A percentile compares a stretch with the other conserved stretches of the same genome.
Conservation (phyloP, 2,329 filamentous ascomycete genomes). For the Lithohypha guttulata region DNA sequence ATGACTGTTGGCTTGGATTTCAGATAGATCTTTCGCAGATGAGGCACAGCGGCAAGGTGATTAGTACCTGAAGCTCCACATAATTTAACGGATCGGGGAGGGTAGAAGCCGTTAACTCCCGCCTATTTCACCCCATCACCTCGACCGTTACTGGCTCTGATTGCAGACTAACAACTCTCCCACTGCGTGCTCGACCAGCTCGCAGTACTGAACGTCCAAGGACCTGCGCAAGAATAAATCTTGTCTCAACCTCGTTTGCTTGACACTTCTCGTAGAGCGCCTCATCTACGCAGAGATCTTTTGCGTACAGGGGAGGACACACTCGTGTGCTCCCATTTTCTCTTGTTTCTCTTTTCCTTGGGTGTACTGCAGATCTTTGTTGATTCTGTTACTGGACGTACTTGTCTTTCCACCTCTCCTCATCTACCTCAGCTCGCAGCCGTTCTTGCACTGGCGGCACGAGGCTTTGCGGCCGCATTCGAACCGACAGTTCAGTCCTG, state of each 20-base stretch:
- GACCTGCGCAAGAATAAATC: slow-evolving; percentile 9
- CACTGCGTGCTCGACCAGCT: background rate
- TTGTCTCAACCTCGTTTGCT: slow-evolving; percentile 6
- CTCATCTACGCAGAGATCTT: slow-evolving; percentile 4
- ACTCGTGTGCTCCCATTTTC: background rate
- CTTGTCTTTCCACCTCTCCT: no score
- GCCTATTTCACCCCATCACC: background rate
- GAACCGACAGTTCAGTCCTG: background rate
- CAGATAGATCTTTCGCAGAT: no score
- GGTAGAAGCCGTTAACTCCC: background rate
- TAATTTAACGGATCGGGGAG: background rate
- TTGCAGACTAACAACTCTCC: background rate
- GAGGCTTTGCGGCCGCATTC: slow-evolving; percentile 2
- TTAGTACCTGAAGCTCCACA: no score
- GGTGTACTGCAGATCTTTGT: slow-evolving; percentile 8
- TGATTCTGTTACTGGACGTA: slow-evolving; percentile 10
- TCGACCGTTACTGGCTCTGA: background rate
- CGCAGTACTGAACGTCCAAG: background rate
- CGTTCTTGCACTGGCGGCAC: slow-evolving; percentile 5
- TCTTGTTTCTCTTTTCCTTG: slow-evolving; percentile 1
- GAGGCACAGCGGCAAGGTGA: no score
- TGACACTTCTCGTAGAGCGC: background rate
- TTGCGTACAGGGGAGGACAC: background rate
- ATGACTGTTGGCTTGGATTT: no score
- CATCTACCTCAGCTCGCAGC: no score